Evolutionary conservation across 257 asterid genomes (phyloP).

Genomic region (Cordia subcordata): DNA sequence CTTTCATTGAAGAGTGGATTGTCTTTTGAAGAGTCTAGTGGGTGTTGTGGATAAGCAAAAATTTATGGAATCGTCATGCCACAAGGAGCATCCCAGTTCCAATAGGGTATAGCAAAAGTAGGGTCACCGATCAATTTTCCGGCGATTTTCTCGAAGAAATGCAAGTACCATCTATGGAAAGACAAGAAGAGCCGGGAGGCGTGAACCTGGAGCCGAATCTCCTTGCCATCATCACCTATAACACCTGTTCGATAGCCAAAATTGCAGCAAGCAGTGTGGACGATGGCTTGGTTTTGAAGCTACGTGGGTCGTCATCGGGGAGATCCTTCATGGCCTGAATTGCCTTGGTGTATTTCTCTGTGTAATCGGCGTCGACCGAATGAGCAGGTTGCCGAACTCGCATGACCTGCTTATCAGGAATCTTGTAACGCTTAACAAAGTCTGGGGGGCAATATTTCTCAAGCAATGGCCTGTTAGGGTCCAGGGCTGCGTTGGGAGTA

Average conservation of each 20-base stretch:
- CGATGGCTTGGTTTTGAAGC: slow-evolving; percentile 67
- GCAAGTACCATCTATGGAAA: slow-evolving; percentile 62
- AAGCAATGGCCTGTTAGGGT: too few relatives aligned
- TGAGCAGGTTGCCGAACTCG: slow-evolving; percentile 82
- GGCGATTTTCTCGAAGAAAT: slow-evolving; percentile 65
- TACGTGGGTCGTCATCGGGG: slow-evolving; percentile 81
- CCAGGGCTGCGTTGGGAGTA: too few relatives aligned
- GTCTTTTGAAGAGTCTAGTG: slow-evolving; percentile 8
- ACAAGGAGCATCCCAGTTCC: slow-evolving; percentile 72
- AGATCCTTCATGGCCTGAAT: slow-evolving; percentile 62
- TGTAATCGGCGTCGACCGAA: slow-evolving; percentile 39
- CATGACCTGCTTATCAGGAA: slow-evolving; percentile 33
- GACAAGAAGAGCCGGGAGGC: slow-evolving; percentile 72
- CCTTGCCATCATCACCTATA: slow-evolving; percentile 60
- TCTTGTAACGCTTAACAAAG: slow-evolving; percentile 29
- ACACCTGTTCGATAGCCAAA: slow-evolving; percentile 35
- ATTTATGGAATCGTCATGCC: slow-evolving; percentile 70
- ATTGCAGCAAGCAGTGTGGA: slow-evolving; percentile 83
- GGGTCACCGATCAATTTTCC: slow-evolving; percentile 65
- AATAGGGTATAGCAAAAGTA: slow-evolving; percentile 61
- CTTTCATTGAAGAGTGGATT: slow-evolving; percentile 7
- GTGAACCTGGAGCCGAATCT: slow-evolving; percentile 69
- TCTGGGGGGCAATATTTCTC: slow-evolving; percentile 84
- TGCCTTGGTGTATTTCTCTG: slow-evolving; percentile 46
- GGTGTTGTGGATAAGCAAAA: slow-evolving; percentile 36